A percentile compares a stretch with the other conserved stretches of the same genome.
These are phyloP conservation scores for Periconia sp. DNA, from an alignment of 2,329 filamentous ascomycete genomes.

Conservation along the genomic window DNA sequence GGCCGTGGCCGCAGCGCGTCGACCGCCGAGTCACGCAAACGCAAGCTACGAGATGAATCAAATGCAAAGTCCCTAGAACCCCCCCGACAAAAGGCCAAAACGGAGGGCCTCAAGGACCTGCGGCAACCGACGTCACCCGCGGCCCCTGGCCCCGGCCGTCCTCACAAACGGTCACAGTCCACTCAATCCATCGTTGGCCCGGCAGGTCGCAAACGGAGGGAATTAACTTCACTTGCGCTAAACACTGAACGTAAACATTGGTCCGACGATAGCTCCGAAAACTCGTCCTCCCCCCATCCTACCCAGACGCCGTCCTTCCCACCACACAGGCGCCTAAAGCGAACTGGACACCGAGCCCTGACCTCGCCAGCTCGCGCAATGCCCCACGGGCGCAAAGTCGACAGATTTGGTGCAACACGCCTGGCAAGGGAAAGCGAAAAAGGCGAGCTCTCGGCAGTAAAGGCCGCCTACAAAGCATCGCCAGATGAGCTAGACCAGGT, in stretches of 20 bases:
- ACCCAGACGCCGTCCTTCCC: slow-evolving; percentile 36
- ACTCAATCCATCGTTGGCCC: slow-evolving; percentile 41
- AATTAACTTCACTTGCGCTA: slow-evolving; percentile 37
- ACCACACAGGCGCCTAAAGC: slow-evolving; percentile 59
- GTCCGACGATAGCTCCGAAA: slow-evolving; percentile 45
- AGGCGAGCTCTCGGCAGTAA: slow-evolving; percentile 80
- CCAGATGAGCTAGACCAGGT: slow-evolving; percentile 87
- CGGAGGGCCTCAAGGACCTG: slow-evolving; percentile 39
- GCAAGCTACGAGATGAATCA: slow-evolving; percentile 47
- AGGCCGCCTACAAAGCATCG: slow-evolving; percentile 74
- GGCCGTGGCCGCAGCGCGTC: slow-evolving; percentile 46
- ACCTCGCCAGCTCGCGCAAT: slow-evolving; percentile 62
- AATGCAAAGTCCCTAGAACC: slow-evolving; percentile 43
- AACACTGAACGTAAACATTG: slow-evolving; percentile 38
- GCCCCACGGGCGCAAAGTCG: slow-evolving; percentile 84
- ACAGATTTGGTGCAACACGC: slow-evolving; percentile 89
- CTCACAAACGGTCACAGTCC: slow-evolving; percentile 47
- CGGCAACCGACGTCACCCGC: slow-evolving; percentile 43
- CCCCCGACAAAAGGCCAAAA: slow-evolving; percentile 48
- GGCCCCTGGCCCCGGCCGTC: slow-evolving; percentile 38
- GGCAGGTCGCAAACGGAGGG: slow-evolving; percentile 41
- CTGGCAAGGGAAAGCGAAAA: slow-evolving; percentile 89
- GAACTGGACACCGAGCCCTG: slow-evolving; percentile 67
- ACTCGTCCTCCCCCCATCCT: slow-evolving; percentile 43
- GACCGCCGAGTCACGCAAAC: slow-evolving; percentile 47